phyloP scores from a whole-genome alignment of 2,329 filamentous ascomycete species.

The Neonectria coccinea region DNA sequence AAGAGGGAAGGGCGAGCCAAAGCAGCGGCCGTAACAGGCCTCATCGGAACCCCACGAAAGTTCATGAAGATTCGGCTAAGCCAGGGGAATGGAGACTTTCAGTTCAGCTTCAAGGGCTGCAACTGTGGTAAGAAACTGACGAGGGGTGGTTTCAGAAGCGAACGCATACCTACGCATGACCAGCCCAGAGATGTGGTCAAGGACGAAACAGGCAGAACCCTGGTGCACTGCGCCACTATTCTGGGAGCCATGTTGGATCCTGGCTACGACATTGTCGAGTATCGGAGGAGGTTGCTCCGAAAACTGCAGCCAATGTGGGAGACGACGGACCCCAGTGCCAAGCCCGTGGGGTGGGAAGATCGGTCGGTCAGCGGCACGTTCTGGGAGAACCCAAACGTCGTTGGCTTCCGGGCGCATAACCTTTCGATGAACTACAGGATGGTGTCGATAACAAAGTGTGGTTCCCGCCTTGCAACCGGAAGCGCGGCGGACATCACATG shows the following conservation, averaged over 20 bases:
- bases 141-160: constrained; percentile 17
- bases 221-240: constrained; percentile 24
- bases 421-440: constrained; percentile 21
- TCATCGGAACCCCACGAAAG: constrained; percentile 12
- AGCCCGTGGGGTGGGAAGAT: constrained; percentile 21
- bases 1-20: background rate
- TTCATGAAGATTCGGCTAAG: constrained; percentile 17
- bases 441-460: background rate
- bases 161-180: constrained; percentile 24
- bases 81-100: constrained; percentile 15
- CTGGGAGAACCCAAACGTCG: constrained; percentile 19
- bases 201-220: constrained; percentile 20
- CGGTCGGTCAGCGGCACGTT: constrained; percentile 25
- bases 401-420: constrained; percentile 10
- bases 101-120: constrained; percentile 29
- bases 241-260: constrained; percentile 19
- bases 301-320: constrained; percentile 18
- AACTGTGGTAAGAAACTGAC: constrained; percentile 29
- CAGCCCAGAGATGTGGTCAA: constrained; percentile 6
- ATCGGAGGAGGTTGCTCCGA: constrained; percentile 17
- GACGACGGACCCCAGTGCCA: constrained; percentile 15
- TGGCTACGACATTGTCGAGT: constrained; percentile 7
- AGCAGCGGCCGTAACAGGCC: constrained; percentile 4
- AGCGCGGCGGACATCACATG: background rate
- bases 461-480: background rate